Evolutionary conservation across 108 stramenopile genomes (phyloP).

Genomic region (Cylindrotheca fusiformis): DNA sequence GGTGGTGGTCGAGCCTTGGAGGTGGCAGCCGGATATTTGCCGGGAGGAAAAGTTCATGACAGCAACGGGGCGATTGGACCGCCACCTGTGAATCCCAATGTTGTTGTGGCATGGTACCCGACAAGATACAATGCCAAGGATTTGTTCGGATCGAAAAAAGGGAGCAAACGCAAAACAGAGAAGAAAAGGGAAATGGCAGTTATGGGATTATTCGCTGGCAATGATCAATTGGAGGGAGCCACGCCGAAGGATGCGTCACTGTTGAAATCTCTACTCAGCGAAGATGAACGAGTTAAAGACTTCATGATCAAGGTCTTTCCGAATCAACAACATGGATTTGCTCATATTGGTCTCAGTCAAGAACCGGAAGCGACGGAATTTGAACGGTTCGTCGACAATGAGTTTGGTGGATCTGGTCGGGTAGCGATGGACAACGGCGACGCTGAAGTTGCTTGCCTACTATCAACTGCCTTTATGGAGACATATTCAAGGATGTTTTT

Average conservation of each 20-base stretch:
- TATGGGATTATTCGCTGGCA: conserved; percentile 77
- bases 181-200: conserved; percentile 48
- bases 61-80: conserved; percentile 59
- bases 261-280: conserved; percentile 55
- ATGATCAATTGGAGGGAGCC: conserved; percentile 66
- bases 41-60: conserved; percentile 56
- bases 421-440: conserved; percentile 43
- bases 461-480: conserved; percentile 87
- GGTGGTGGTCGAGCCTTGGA: conserved; percentile 86
- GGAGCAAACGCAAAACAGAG: conserved; percentile 4
- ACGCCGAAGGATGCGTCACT: conserved; percentile 63
- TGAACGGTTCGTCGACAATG: conserved; percentile 62
- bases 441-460: conserved; percentile 79
- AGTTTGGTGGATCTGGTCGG: conserved; percentile 61
- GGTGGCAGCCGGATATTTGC: conserved; percentile 69
- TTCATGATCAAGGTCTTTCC: conserved; percentile 85
- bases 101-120: conserved; percentile 83
- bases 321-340: conserved; percentile 78
- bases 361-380: conserved; percentile 22
- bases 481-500: conserved; percentile 77
- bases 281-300: conserved; percentile 71
- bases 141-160: conserved; percentile 55
- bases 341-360: conserved; percentile 44
- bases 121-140: conserved; percentile 67
- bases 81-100: conserved; percentile 69